Evolutionary conservation across 768 basidiomycete species (phyloP).

Genomic region (Kondoa malvinella): DNA sequence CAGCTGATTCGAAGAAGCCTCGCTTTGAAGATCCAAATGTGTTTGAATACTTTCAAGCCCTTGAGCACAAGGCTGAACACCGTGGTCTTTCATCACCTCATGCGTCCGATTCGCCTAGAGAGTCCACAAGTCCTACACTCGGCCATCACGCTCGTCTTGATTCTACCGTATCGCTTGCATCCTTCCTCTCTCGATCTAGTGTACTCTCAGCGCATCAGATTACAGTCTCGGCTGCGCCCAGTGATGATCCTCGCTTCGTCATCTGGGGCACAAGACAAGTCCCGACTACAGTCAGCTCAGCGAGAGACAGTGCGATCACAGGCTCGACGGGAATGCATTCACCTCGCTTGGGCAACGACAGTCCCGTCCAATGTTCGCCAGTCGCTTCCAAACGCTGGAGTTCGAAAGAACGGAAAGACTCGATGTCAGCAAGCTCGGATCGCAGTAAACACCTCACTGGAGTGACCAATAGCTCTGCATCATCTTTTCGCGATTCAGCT

Average conservation of each 20-base stretch:
- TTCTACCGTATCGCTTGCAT: constrained; percentile 12
- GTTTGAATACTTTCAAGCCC: constrained; percentile 23
- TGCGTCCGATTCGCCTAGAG: background rate
- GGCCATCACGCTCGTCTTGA: constrained; percentile 14
- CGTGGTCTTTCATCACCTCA: background rate
- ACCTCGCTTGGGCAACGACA: background rate
- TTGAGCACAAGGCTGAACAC: background rate
- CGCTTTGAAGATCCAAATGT: constrained; percentile 21
- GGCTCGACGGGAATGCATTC: background rate
- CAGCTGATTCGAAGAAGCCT: background rate
- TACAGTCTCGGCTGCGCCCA: constrained; percentile 24
- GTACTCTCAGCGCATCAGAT: constrained; percentile 15
- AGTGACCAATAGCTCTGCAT: background rate
- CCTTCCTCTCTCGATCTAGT: constrained; percentile 8
- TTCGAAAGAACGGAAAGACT: constrained; percentile 1
- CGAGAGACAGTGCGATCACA: background rate
- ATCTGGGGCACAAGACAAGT: constrained; percentile 57
- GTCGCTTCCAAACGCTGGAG: background rate
- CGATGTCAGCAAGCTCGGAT: constrained; percentile 1
- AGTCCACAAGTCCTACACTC: background rate
- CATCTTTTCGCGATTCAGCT: background rate
- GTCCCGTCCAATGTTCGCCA: background rate
- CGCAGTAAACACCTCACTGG: background rate
- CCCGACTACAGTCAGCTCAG: background rate
- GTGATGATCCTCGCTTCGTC: constrained; percentile 77